Base-by-base conservation (phyloP, 2,329 filamentous ascomycete species). In the Clarireedia hainanense region DNA sequence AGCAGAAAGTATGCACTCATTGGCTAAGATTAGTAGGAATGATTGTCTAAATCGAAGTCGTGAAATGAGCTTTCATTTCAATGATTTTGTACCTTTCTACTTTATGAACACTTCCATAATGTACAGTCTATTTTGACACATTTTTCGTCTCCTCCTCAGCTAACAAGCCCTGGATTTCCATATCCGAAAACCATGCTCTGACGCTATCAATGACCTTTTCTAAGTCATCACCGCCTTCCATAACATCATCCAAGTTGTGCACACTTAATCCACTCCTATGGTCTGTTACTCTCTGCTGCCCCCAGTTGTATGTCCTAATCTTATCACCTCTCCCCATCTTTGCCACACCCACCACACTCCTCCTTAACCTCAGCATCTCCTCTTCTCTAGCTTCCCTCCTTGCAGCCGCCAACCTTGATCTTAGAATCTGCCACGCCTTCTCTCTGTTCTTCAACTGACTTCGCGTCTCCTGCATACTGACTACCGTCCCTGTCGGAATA, bases 291-390 rank as follows among this genome's bases (percentile, higher is more conserved):
- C 86, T 74, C 69, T 84, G 85, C 70, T 89, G 84, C 4, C 76
- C 76, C 70, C 76, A 88, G 68, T 89, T 89, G 68, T 89, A 89
- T 7, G 86, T 89, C 58, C 86, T 74, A 57, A 99, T 86, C 75
- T 99, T 99, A 74, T 97, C 91, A 47, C 89, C 89, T 43, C 94
- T 80, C 5, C 91, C 94, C 74, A 94, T 91, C 65, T 86, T 86
- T 56, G 91, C 84, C 63, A 85, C 81, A 37, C 88, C 84, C 60
- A 95, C 80, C 3, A 91, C 89, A 61, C 85, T 89, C 68, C 91
- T 81, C 55, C 91, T 78, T 71, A 97, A 70, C 23, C 77, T 79
- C 17, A 85, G 77, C 27, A 91, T 80, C 69, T 92, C 84, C 64
- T 90, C 89, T 71, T 99, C 92, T 34, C 90, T 81, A 61, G 86